Evolutionary conservation across 2,329 filamentous ascomycete species (phyloP).

Genomic region (Penicillium sp.): DNA sequence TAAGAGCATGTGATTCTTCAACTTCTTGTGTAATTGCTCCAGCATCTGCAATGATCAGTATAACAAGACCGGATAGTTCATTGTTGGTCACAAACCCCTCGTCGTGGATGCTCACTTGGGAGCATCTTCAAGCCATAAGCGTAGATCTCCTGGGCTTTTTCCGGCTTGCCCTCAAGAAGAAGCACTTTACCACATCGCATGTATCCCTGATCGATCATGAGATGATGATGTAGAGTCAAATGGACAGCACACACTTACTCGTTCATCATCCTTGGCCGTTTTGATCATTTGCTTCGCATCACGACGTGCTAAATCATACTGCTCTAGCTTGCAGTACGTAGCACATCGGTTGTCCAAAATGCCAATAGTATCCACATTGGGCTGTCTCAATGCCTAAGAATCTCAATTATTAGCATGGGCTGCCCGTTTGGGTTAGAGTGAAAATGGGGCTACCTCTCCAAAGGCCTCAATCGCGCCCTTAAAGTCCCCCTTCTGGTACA

Average conservation of each 20-base stretch:
- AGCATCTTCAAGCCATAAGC: constrained; percentile 63
- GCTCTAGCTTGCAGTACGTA: constrained; percentile 59
- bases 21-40: constrained; percentile 55
- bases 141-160: constrained; percentile 63
- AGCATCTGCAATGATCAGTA: constrained; percentile 42
- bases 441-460: constrained; percentile 41
- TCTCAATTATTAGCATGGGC: constrained; percentile 16
- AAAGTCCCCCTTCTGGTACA: constrained; percentile 54
- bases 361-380: constrained; percentile 41
- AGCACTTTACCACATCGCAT: constrained; percentile 60
- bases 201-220: constrained; percentile 54
- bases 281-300: constrained; percentile 66
- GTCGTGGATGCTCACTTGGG: constrained; percentile 45
- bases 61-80: too few relatives aligned
- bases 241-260: constrained; percentile 41
- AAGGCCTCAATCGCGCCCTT: constrained; percentile 51
- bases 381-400: constrained; percentile 46
- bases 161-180: constrained; percentile 54
- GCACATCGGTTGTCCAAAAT: constrained; percentile 64
- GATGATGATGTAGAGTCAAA: neutral
- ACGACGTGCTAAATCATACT: constrained; percentile 58
- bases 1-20: constrained; percentile 41
- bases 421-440: constrained; percentile 21
- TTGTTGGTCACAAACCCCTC: constrained; percentile 30
- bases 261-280: constrained; percentile 56